Evolutionary conservation across 2,329 filamentous ascomycete species (phyloP), one percentile per base, ranked within the genome.

Genomic region (Cadophora sp.): DNA sequence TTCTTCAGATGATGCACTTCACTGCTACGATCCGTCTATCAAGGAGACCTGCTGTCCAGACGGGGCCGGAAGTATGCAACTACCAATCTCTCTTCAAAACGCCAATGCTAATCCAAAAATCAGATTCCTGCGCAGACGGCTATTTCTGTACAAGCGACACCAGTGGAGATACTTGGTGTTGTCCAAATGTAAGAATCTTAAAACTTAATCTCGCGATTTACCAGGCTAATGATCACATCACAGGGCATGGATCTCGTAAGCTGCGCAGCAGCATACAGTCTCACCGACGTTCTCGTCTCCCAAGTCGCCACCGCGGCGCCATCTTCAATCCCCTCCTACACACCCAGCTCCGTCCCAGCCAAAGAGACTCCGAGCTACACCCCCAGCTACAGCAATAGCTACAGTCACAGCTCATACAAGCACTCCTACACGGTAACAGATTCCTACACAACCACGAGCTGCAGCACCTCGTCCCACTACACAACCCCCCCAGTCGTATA

Each of bases 111-210:
- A 61, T 18, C 6, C 22, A 39, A 16, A 33, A 14, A 5, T 41
- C 33, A 61, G 65, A 87, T 78, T 86, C 87, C 39, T 90, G 88
- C 76, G 83, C 87, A 39, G 76, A 79, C 18, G 86, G 85, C 59
- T 90, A 85, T 81, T 90, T 85, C 81, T 90, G 88, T 80, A 83
- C 85, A n/a, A 80, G 83, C 71, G 83, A 88, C 75, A 76, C 78
- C 62, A 73, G 77, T 53, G 77, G 79, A 63, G 79, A 82, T 65
- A 89, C 87, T 41, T 84, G 84, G 80, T 90, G 88, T 81, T 90
- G 88, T 78, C 86, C 86, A 50, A 78, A 88, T 51, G 81, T 71
- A 65, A 24, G 62, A 62, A n/a, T 27, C 13, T 39, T 51, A n/a
- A 59, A 59, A 9, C 55, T 13, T 8, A 20, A 0, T 50, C 48